Evolutionary conservation across 345 rosid genomes (phyloP), one percentile per base, ranked within the genome.

Genomic region (Durio zibethinus): DNA sequence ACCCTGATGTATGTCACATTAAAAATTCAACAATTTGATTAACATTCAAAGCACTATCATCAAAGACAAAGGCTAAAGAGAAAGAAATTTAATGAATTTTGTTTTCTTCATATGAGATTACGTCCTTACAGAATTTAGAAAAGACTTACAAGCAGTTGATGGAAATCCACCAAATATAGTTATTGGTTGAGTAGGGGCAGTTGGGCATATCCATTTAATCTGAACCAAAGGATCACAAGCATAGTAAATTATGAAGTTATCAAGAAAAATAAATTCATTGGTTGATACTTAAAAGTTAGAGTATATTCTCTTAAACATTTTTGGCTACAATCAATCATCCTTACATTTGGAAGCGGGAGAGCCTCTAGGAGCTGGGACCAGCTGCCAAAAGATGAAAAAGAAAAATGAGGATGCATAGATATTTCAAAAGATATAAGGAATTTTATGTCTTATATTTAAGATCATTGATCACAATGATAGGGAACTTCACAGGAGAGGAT

Each of bases 201-300:
- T 96, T 10, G 99, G 99, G 86, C 99, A 96, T 79, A 96, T 92
- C 99, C 99, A 94, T 85, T 96, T 96, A 77, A 94, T 93, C 98
- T 96, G 87, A 60, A 87, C 42, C 76, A 77, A 29, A 52, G 16
- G 45, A 66, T 79, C 71, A 68, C 20, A 67, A 42, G 43, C 62
- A 59, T 35, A 65, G 62, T 4, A 80, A 43, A 57, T 62, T 53
- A 78, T 15, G n/a, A 61, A 52, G 36, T 33, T 52, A 21, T 52
- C 71, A 70, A 77, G 68, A 47, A 21, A 27, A 54, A 63, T 31
- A 53, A 67, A 45, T 12, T 47, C 31, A 45, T 45, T 7, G 31
- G 33, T 43, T 45, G 7, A 45, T 27, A 16, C 14, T 47, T 69
- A n/a, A n/a, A n/a, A n/a, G n/a, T n/a, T n/a, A 18, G 73, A 47